phyloP scores from a whole-genome alignment of 208 protist species.

The Lotmaria passim region DNA sequence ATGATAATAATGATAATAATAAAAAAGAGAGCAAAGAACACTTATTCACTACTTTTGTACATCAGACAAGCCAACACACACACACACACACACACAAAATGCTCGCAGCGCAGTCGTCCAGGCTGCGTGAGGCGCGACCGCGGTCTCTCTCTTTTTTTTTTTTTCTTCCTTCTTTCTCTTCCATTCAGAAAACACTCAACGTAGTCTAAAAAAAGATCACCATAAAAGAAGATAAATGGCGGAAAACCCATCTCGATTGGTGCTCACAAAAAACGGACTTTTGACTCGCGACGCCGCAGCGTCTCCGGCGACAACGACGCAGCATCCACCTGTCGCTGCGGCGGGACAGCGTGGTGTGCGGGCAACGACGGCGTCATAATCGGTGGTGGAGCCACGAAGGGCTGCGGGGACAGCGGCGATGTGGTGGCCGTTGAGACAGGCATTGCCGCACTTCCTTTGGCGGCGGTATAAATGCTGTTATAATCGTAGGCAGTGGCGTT shows the following conservation, averaged over 20 bases:
- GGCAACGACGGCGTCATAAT: background rate
- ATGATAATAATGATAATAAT: conserved; percentile 9
- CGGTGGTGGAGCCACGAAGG: background rate
- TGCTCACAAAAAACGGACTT: conserved; percentile 27
- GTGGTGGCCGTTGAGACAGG: too few species aligned
- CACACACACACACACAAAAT: background rate
- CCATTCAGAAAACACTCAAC: too few species aligned
- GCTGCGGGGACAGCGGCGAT: background rate
- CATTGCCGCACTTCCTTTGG: too few species aligned
- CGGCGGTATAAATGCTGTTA: conserved; percentile 2
- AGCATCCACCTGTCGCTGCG: background rate
- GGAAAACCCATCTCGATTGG: too few species aligned
- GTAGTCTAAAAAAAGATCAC: too few species aligned
- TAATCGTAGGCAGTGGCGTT: conserved; percentile 5
- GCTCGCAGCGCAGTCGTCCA: too few species aligned
- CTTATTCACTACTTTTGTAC: background rate
- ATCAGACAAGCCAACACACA: background rate
- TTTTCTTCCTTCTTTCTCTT: too few species aligned
- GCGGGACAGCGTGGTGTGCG: background rate
- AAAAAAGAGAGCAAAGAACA: background rate
- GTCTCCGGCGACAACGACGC: conserved; percentile 6
- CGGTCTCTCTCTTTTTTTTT: too few species aligned
- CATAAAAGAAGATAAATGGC: too few species aligned
- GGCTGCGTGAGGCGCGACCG: too few species aligned
- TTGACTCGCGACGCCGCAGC: conserved; percentile 28